Evolutionary conservation across 495 filamentous ascomycete genomes (phyloP).

Genomic region (Xylaria sp.): DNA sequence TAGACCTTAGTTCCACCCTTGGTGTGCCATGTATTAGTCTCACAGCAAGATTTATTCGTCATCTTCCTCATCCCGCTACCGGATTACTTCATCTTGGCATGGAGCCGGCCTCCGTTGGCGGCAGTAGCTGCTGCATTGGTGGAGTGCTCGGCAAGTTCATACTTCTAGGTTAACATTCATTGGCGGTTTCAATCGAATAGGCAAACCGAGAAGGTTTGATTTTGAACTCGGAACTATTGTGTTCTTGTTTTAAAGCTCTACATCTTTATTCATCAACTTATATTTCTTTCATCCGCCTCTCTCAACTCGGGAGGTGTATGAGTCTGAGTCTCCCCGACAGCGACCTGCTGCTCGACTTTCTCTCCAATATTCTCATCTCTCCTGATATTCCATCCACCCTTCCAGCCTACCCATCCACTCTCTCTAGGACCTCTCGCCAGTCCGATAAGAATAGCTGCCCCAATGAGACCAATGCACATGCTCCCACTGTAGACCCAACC

Average conservation of each 20-base stretch:
- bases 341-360: background rate
- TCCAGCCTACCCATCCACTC: slow-evolving; percentile 78
- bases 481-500: slow-evolving; percentile 76
- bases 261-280: background rate
- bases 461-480: slow-evolving; percentile 71
- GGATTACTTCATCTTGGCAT: background rate
- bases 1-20: background rate
- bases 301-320: background rate
- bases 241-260: background rate
- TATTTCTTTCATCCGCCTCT: background rate
- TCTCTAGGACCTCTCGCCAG: slow-evolving; percentile 70
- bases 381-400: slow-evolving; percentile 66
- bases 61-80: background rate
- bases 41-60: background rate
- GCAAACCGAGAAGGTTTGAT: background rate
- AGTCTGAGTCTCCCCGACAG: slow-evolving; percentile 2
- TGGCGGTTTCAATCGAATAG: background rate
- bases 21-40: background rate
- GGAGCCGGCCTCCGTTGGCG: background rate
- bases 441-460: slow-evolving; percentile 63
- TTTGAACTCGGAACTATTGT: background rate
- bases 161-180: background rate
- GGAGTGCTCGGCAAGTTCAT: background rate
- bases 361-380: slow-evolving; percentile 33
- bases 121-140: background rate